These are phyloP conservation scores for Euphorbia celastroides DNA, from an alignment of 441 rosid species.

Conservation along the genomic window DNA sequence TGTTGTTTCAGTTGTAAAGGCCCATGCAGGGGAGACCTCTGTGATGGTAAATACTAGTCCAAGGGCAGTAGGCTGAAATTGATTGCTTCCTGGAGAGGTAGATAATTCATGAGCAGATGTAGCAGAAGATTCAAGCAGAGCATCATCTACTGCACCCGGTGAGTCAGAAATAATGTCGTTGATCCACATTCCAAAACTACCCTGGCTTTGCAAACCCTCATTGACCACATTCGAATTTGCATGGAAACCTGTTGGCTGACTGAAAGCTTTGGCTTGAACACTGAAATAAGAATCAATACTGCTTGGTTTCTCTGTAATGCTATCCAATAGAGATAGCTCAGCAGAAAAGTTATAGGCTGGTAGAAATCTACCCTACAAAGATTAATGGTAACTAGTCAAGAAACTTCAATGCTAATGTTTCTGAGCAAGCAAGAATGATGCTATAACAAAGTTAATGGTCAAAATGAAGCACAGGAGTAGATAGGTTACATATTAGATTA, in stretches of 20 bases:
- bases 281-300: conserved; percentile 19
- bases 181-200: conserved; percentile 91
- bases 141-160: conserved; percentile 46
- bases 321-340: conserved; percentile 29
- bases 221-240: conserved; percentile 30
- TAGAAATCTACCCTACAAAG: conserved; percentile 44
- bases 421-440: background rate
- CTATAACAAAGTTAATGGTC: background rate
- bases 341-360: conserved; percentile 33
- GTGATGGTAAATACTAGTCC: conserved; percentile 67
- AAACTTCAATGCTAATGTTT: background rate
- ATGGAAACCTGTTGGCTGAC: conserved; percentile 32
- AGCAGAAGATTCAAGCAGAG: conserved; percentile 40
- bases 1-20: conserved; percentile 72
- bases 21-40: conserved; percentile 85
- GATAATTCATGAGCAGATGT: conserved; percentile 41
- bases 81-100: conserved; percentile 29
- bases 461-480: conserved; percentile 4
- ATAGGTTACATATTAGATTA: background rate
- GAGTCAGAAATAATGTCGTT: conserved; percentile 51
- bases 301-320: conserved; percentile 31
- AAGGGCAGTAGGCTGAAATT: conserved; percentile 35
- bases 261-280: conserved; percentile 27
- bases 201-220: conserved; percentile 72
- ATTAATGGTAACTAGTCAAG: conserved; percentile 17